Evolutionary conservation across 2,329 filamentous ascomycete species (phyloP).

Genomic region (Pestalotiopsis sp.): DNA sequence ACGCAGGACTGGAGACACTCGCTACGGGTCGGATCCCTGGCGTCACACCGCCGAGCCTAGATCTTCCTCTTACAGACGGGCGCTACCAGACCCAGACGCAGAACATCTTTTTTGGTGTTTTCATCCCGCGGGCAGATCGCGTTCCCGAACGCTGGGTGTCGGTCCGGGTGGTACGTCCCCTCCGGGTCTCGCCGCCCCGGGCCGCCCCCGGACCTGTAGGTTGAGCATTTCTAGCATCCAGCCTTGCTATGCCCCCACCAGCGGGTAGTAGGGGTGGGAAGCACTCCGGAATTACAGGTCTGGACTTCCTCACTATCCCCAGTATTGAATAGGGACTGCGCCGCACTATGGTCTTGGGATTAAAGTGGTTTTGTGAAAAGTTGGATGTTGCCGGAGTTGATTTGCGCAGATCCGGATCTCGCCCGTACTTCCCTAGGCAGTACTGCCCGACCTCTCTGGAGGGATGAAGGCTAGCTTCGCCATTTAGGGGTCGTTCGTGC

Average conservation of each 20-base stretch:
- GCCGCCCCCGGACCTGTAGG: too few relatives aligned
- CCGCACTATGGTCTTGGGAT: neutral
- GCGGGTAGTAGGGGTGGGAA: neutral
- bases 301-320: neutral
- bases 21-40: neutral
- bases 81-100: neutral
- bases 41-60: neutral
- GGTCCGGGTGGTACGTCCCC: neutral
- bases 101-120: neutral
- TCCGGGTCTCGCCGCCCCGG: neutral
- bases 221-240: neutral
- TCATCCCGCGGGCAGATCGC: neutral
- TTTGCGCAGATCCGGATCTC: neutral
- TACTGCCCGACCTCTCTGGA: neutral
- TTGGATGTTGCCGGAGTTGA: too few relatives aligned
- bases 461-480: neutral
- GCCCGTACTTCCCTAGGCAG: neutral
- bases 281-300: neutral
- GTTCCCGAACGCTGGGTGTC: neutral
- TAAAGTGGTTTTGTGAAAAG: neutral
- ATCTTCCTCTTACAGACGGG: neutral
- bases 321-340: neutral
- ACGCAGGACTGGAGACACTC: neutral
- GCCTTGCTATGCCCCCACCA: neutral
- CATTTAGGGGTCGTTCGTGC: neutral